Evolutionary conservation across 345 rosid genomes (phyloP).

Genomic region (Nasturtium officinale): DNA sequence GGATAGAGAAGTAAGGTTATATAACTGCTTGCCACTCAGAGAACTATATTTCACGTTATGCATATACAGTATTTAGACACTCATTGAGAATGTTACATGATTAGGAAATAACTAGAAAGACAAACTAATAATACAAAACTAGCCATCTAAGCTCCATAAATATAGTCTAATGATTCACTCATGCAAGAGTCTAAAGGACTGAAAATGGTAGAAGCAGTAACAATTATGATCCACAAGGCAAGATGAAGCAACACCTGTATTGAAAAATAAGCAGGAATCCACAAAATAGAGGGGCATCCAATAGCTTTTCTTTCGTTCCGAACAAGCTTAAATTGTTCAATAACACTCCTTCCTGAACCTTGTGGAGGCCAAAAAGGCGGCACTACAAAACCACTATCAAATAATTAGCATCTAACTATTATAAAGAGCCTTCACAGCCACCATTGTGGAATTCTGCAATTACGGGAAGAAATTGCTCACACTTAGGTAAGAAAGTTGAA

Average conservation of each 20-base stretch:
- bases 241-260: constrained; percentile 58
- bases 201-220: not conserved
- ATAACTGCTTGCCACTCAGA: constrained; percentile 9
- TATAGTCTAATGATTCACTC: too few species aligned
- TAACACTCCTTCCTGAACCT: constrained; percentile 73
- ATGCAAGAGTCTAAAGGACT: too few species aligned
- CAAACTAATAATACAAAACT: not conserved
- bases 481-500: constrained; percentile 60
- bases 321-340: constrained; percentile 58
- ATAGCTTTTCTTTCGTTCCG: constrained; percentile 55
- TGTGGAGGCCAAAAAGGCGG: constrained; percentile 84
- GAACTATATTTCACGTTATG: not conserved
- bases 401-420: constrained; percentile 13
- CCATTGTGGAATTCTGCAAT: too few species aligned
- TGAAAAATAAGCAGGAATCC: constrained; percentile 66
- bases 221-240: not conserved
- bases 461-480: constrained; percentile 46
- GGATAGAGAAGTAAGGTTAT: constrained; percentile 24
- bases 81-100: not conserved
- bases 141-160: constrained; percentile 3
- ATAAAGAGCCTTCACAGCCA: not conserved
- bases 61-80: not conserved
- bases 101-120: not conserved
- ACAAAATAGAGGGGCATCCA: constrained; percentile 78
- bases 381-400: constrained; percentile 53